These are phyloP conservation scores for Verbena officinalis DNA, from an alignment of 257 asterid species.

Conservation along the genomic window DNA sequence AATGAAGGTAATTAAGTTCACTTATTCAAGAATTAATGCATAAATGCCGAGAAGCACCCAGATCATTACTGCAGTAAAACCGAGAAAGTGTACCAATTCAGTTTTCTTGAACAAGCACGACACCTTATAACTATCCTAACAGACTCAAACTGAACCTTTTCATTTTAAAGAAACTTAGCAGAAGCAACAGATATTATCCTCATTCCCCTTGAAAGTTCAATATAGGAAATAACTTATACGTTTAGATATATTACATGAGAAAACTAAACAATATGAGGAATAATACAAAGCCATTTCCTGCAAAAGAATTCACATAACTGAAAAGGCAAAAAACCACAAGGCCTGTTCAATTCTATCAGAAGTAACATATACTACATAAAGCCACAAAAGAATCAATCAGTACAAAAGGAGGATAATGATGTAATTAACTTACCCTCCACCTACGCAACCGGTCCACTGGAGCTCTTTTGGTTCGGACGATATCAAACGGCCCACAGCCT, in stretches of 20 bases:
- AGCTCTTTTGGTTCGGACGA: conserved; percentile 81
- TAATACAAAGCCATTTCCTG: neutral
- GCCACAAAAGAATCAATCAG: conserved; percentile 1
- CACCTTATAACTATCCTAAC: neutral
- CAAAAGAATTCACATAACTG: neutral
- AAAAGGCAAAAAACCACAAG: neutral
- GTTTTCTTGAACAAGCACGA: neutral
- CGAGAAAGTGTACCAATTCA: neutral
- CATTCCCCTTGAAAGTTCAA: neutral
- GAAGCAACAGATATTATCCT: neutral
- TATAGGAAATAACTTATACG: neutral
- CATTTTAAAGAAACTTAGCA: neutral
- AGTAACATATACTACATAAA: neutral
- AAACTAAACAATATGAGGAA: neutral
- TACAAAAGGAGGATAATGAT: neutral
- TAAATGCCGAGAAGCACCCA: neutral
- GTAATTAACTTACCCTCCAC: conserved; percentile 76
- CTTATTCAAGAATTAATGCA: neutral
- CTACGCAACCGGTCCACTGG: conserved; percentile 68
- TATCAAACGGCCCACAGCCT: conserved; percentile 62
- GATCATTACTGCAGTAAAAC: neutral
- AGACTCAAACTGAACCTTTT: neutral
- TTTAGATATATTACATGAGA: neutral
- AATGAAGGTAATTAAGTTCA: neutral
- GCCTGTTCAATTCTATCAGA: neutral